Evolutionary conservation across 2,329 filamentous ascomycete genomes (phyloP), one percentile per base, ranked within the genome.

Genomic region (Colletotrichum agaves): DNA sequence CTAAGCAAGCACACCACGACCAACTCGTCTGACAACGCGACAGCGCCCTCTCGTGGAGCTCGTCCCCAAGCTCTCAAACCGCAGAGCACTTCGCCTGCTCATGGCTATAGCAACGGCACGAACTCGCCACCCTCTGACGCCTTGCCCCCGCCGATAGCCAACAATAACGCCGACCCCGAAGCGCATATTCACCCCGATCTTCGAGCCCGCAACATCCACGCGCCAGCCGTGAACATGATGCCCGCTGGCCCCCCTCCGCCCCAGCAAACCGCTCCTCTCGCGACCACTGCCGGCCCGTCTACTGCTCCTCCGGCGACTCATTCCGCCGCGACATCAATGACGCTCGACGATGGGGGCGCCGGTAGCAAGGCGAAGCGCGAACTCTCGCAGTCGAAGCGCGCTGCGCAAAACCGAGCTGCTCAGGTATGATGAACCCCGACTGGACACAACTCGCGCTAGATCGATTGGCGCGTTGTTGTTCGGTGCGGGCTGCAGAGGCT

Each of bases 361-460:
- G 87, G 90, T 70, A 86, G 90, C 58, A 95, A 96, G 80, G 90
- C 90, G 12, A 97, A 97, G 80, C 88, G 96, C 61, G 95, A 98
- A 80, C 83, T 99, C 69, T 98, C 94, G 27, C 96, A 94, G 49
- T 97, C 94, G 41, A 99, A 98, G 83, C 91, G 96, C 72, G 96
- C 96, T 31, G 96, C 96, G 10, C 96, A 99, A 78, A 99, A 99
- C 77, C 87, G 96, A 77, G 96, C 95, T 73, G 96, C 96, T 61
- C 96, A 99, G 90, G 96, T 98, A 87, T 12, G 63, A 49, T 33
- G 15, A 13, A 17, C 41, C 39, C 35, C 44, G 37, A 63, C 44
- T 4, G 12, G 7, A 35, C 10, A 55, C 21, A 17, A 37, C 13
- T 12, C 46, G 50, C 50, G 50, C 39, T 21, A 52, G 52, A 10